A percentile compares a stretch with the other conserved stretches of the same genome.
Conservation (phyloP, 139 green algal species). For the Chlorella vulgaris region DNA sequence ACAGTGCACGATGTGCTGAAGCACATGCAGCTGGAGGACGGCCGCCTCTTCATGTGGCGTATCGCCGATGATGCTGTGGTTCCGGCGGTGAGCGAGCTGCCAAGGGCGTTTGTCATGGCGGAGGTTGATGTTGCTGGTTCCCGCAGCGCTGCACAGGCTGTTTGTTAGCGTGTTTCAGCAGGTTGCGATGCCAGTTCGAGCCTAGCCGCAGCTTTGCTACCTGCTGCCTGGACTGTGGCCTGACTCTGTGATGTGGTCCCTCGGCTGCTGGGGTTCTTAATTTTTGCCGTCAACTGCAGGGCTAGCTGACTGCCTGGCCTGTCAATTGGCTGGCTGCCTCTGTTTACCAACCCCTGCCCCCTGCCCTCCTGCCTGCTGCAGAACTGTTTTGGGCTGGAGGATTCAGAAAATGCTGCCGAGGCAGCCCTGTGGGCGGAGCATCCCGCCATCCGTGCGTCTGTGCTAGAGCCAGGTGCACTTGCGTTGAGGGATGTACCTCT, state of each 20-base stretch:
- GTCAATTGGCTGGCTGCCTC: background rate
- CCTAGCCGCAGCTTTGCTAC: background rate
- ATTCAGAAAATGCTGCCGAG: background rate
- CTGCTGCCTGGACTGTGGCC: background rate
- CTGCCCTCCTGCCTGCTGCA: background rate
- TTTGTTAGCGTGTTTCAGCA: no score
- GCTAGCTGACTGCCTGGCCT: no score
- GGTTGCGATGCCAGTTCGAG: no score
- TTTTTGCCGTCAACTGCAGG: no score
- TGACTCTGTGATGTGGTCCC: no score
- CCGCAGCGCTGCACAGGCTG: no score
- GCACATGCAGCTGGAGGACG: constrained; percentile 48
- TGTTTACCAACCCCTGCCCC: background rate
- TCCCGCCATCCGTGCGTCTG: background rate
- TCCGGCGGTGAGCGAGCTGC: background rate
- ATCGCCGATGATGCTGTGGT: constrained; percentile 39
- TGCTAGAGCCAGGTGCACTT: constrained; percentile 26
- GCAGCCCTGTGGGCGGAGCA: constrained; percentile 36
- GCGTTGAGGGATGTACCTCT: constrained; percentile 3
- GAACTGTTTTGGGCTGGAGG: background rate
- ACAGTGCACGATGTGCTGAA: constrained; percentile 38
- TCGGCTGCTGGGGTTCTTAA: no score
- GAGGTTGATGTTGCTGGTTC: no score
- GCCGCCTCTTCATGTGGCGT: constrained; percentile 37
- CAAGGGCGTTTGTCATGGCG: no score